Evolutionary conservation across 2,329 filamentous ascomycete genomes (phyloP), one percentile per base, ranked within the genome.

Genomic region (Periconia sp.): DNA sequence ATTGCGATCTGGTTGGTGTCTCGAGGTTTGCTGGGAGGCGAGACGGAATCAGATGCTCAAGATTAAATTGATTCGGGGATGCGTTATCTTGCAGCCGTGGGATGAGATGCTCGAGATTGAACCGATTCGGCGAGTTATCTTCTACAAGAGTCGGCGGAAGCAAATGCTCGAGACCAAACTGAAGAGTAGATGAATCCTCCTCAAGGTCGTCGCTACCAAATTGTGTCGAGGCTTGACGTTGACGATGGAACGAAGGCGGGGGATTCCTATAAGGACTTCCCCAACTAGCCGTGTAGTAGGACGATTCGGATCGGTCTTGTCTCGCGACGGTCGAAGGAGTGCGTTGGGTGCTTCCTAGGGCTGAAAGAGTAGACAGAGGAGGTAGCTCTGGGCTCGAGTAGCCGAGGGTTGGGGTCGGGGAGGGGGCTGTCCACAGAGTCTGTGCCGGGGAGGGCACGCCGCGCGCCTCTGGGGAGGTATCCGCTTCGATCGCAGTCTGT

Each of bases 201-300:
- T 71, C 68, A 40, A 69, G 56, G 37, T 69, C 66, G 65, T 72
- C 69, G 51, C 68, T 70, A 24, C 57, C 68, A 22, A 66, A 60
- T 24, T 57, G 48, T 22, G 57, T 57, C 44, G 61, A 66, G 36
- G 41, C 42, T 10, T 54, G 54, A 28, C 58, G 67, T 49, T 55
- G 58, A 3, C 50, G 49, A 45, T 65, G 61, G 53, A 64, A 65
- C 12, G 50, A 64, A 70, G 56, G 86, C 10, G 78, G 75, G 26
- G 86, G 80, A 49, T 79, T 80, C 41, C 88, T 85, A 72, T 96
- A 96, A 16, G 92, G 92, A 40, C 91, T 96, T 43, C 92, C 92
- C 91, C 92, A 96, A 67, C 87, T 92, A 35, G 90, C 87, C 33
- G 89, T 94, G 63, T 82, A 82, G 64, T 81, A 82, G 33, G 76